These are phyloP conservation scores for Diaporthe citrichinensis DNA, from an alignment of 2,329 filamentous ascomycete species.

Conservation along the genomic window DNA sequence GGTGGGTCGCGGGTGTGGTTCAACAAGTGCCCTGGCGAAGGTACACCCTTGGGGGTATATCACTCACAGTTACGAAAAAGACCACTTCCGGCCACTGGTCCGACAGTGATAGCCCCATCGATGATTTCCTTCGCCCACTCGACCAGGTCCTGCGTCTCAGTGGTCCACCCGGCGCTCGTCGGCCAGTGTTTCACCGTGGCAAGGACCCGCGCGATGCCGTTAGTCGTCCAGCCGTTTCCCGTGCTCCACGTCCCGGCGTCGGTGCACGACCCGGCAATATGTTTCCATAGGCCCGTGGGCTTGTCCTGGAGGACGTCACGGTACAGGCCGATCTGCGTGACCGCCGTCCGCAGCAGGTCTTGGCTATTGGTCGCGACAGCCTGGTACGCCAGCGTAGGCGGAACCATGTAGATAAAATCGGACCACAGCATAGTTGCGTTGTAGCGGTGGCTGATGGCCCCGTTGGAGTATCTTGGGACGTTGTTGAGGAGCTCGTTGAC, in stretches of 20 bases:
- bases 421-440: constrained; percentile 5
- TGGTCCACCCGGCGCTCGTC: neutral
- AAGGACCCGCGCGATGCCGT: constrained; percentile 1
- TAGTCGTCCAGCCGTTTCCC: neutral
- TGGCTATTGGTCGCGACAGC: neutral
- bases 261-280: constrained; percentile 1
- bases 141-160: neutral
- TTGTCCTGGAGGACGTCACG: constrained; percentile 1
- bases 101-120: neutral
- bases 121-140: neutral
- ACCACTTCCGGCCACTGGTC: neutral
- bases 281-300: neutral
- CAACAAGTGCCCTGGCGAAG: too few relatives aligned
- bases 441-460: constrained; percentile 10
- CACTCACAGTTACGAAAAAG: neutral
- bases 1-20: too few relatives aligned
- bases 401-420: constrained; percentile 1
- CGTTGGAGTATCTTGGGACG: neutral
- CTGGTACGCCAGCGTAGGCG: neutral
- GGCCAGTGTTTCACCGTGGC: neutral
- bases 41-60: neutral
- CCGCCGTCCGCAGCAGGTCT: constrained; percentile 1
- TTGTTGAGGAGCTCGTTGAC: constrained; percentile 8
- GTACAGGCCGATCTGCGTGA: constrained; percentile 7
- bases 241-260: constrained; percentile 10